Base-by-base conservation (phyloP, 306 rosid species). In the Purshia tridentata region DNA sequence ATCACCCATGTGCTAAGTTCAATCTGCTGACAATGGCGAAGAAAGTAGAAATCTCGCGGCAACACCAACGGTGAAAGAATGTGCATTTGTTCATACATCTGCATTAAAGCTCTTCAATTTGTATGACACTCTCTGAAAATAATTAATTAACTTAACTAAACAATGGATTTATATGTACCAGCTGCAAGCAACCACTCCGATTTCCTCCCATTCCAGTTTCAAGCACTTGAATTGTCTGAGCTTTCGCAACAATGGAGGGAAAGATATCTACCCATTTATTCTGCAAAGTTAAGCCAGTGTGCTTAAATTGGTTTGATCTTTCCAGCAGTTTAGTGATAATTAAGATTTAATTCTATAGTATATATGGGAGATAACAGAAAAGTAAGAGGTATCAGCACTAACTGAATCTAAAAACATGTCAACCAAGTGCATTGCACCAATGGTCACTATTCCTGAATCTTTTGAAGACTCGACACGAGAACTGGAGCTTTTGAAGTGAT, bases 31-130 rank as follows among this genome's bases (percentile, higher is more conserved):
- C 92, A 90, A 47, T 68, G 65, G 6, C 97, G 95, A 35, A 92
- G 83, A 55, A 90, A 85, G 66, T 23, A 63, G 73, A 80, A 81
- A 39, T 86, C 89, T 6, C 96, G 76, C 37, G 86, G 70, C 48
- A 77, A 75, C 60, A 92, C 87, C 39, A 90, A 16, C 0, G 88
- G 97, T 8, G 98, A 90, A 20, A 90, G 87, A 74, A 81, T 76
- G 77, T 90, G 98, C 86, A 88, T 78, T 72, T 92, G 81, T 60
- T 78, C 91, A 66, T 80, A 65, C 91, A 90, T 87, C 98, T 92
- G 86, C 76, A 81, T 41, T 20, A 18, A 50, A 53, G 10, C 7
- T 2, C 6, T 13, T 67, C 7, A 40, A 20, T 4, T 19, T 7
- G 41, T 20, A 19, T 45, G 35, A 45, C 41, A 37, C 8, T 10